Conservation (phyloP, 2,329 filamentous ascomycete species). For the Fusarium dimerum region DNA sequence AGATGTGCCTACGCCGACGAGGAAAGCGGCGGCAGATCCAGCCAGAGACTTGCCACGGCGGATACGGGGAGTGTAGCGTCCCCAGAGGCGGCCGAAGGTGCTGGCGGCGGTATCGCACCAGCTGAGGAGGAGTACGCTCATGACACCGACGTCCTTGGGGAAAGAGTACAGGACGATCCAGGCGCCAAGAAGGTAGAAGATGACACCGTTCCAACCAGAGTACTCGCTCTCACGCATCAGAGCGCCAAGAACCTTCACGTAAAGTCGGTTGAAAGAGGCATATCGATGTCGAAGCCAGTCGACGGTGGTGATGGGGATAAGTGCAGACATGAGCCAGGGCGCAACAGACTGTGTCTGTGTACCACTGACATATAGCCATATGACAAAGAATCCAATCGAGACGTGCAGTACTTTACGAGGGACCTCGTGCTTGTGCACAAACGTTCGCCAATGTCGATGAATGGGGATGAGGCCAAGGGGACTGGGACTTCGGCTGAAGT, state of each 20-base stretch:
- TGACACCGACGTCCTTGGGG: constrained; percentile 89
- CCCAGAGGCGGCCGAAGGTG: constrained; percentile 89
- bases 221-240: constrained; percentile 98
- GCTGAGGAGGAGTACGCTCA: constrained; percentile 85
- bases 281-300: constrained; percentile 85
- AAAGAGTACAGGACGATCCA: constrained; percentile 85
- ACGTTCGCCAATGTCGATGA: constrained; percentile 85
- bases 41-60: constrained; percentile 89
- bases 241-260: constrained; percentile 81
- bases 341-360: constrained; percentile 77
- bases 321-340: constrained; percentile 76
- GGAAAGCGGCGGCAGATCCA: constrained; percentile 80
- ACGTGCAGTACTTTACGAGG: constrained; percentile 92
- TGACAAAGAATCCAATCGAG: constrained; percentile 91
- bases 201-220: constrained; percentile 91
- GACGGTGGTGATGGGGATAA: constrained; percentile 80
- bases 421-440: constrained; percentile 96
- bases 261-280: constrained; percentile 79
- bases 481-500: constrained; percentile 87
- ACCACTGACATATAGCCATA: constrained; percentile 81
- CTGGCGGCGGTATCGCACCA: constrained; percentile 98
- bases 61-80: constrained; percentile 83
- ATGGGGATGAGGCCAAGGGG: constrained; percentile 94
- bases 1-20: constrained; percentile 81
- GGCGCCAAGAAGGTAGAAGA: constrained; percentile 91